phyloP scores from a whole-genome alignment of 129 eudicot species.

The Flaveria trinervia region DNA sequence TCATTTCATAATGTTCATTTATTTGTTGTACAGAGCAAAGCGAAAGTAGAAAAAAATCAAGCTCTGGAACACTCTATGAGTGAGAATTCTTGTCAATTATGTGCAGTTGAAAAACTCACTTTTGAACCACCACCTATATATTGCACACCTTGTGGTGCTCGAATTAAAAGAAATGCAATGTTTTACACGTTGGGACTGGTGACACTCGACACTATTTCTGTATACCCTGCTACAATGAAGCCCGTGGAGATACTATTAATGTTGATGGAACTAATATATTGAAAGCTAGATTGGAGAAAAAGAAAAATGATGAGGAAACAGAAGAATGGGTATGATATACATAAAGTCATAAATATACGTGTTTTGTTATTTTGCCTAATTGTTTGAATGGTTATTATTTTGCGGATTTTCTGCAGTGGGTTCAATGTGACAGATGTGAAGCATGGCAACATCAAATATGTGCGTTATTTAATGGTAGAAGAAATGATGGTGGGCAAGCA shows the following conservation, averaged over 20 bases:
- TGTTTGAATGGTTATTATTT: constrained; percentile 18
- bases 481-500: constrained; percentile 93
- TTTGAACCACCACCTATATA: constrained; percentile 97
- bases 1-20: constrained; percentile 8
- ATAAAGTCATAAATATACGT: background rate
- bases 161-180: constrained; percentile 91
- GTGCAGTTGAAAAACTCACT: constrained; percentile 89
- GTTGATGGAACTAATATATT: constrained; percentile 74
- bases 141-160: constrained; percentile 91
- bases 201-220: constrained; percentile 86
- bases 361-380: background rate
- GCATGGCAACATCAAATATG: constrained; percentile 99
- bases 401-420: constrained; percentile 75
- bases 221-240: constrained; percentile 74
- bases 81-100: constrained; percentile 94
- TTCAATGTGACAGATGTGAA: constrained; percentile 97
- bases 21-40: constrained; percentile 67
- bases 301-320: constrained; percentile 92
- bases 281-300: constrained; percentile 84
- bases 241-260: constrained; percentile 83
- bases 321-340: constrained; percentile 88
- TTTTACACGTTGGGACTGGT: constrained; percentile 80
- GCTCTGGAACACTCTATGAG: constrained; percentile 89
- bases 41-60: constrained; percentile 94
- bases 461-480: constrained; percentile 90